Percentiles rank a stretch among this genome's conserved stretches.
These are phyloP conservation scores for Beta vulgaris DNA, from an alignment of 148 eudicot genomes.

Conservation along the genomic window DNA sequence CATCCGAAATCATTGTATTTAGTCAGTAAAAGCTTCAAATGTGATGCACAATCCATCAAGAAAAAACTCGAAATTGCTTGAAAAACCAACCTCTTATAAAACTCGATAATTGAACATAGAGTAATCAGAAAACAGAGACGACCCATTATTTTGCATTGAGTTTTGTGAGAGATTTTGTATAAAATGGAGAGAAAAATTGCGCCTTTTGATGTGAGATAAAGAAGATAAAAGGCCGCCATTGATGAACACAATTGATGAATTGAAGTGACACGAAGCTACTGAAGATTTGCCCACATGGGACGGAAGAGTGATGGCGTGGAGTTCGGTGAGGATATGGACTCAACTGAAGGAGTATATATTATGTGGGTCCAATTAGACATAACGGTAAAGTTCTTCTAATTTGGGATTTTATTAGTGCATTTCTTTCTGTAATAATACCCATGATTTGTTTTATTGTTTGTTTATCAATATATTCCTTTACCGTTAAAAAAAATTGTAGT, in stretches of 20 bases:
- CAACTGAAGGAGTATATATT: background rate
- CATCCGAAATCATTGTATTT: conserved; percentile 45
- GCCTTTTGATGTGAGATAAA: conserved; percentile 27
- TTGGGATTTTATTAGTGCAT: too few species aligned
- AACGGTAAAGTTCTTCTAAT: too few species aligned
- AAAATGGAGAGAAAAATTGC: conserved; percentile 23
- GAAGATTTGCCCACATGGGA: conserved; percentile 14
- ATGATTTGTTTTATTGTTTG: too few species aligned
- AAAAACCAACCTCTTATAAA: conserved; percentile 32
- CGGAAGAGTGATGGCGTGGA: background rate
- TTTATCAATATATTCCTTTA: too few species aligned
- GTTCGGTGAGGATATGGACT: conserved; percentile 9
- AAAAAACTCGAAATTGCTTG: conserved; percentile 26
- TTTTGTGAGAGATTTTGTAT: conserved; percentile 20
- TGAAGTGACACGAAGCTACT: conserved; percentile 19
- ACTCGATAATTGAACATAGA: conserved; percentile 37
- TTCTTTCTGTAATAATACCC: too few species aligned
- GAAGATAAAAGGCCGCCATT: conserved; percentile 29
- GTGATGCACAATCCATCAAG: conserved; percentile 52
- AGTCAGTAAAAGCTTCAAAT: conserved; percentile 39
- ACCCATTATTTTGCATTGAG: conserved; percentile 28
- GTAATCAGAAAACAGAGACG: conserved; percentile 33
- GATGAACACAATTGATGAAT: background rate
- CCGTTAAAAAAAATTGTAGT: too few species aligned
- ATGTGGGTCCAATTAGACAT: too few species aligned